Evolutionary conservation across 1,139 yeast genomes (phyloP).

Genomic region (Magnusiomyces magnusii): DNA sequence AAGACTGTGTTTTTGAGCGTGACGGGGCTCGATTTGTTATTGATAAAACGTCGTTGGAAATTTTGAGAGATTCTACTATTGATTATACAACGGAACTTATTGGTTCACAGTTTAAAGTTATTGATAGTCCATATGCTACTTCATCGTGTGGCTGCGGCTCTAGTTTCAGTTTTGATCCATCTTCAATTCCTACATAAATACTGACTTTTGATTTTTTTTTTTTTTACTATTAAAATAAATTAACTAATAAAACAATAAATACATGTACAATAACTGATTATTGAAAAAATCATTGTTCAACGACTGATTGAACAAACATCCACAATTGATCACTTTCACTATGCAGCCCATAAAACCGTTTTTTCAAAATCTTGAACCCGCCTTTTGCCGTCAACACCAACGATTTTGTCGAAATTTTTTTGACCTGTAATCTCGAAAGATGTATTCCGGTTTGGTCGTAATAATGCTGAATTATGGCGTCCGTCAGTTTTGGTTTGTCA

Average conservation of each 20-base stretch:
- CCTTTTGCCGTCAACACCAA: background rate
- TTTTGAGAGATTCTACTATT: conserved; percentile 76
- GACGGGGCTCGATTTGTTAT: conserved; percentile 64
- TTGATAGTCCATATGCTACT: conserved; percentile 83
- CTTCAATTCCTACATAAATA: conserved; percentile 20
- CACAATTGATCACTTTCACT: background rate
- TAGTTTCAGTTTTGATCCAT: conserved; percentile 81
- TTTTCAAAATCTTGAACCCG: background rate
- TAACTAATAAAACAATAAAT: too few species aligned
- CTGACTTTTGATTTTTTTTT: too few species aligned
- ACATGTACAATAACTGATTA: too few species aligned
- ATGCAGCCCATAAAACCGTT: background rate
- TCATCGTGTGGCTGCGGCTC: conserved; percentile 97
- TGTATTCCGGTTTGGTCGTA: background rate
- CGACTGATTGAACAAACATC: background rate
- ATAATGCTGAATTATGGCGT: background rate
- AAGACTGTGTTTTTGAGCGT: conserved; percentile 53
- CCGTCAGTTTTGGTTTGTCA: background rate
- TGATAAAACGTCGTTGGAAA: conserved; percentile 73
- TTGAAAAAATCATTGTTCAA: background rate
- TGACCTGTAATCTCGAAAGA: background rate
- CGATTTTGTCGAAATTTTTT: background rate
- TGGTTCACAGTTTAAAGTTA: conserved; percentile 88
- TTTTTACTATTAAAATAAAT: too few species aligned
- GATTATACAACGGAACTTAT: conserved; percentile 91